Evolutionary conservation across 768 basidiomycete genomes (phyloP).

Genomic region (Naganishia kalamii): DNA sequence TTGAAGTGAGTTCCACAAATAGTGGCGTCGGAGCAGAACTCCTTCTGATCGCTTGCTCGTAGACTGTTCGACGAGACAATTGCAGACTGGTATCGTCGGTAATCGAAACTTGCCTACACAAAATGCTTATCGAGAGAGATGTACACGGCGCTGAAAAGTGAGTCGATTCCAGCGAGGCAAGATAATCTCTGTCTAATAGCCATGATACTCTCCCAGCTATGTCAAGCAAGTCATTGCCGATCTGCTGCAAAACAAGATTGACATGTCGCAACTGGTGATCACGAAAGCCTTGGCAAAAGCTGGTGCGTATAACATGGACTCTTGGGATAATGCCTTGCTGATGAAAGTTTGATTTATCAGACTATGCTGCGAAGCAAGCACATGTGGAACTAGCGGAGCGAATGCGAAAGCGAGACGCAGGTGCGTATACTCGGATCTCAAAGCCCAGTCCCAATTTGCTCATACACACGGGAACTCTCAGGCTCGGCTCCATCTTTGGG

Average conservation of each 20-base stretch:
- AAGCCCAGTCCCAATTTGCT: background rate
- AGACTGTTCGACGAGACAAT: conserved; percentile 98
- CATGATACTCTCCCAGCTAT: conserved; percentile 55
- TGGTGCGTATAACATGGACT: conserved; percentile 50
- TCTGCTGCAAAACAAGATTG: conserved; percentile 88
- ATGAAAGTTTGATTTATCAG: conserved; percentile 47
- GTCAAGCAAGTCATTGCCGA: conserved; percentile 89
- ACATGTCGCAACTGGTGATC: conserved; percentile 98
- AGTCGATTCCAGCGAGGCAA: conserved; percentile 34
- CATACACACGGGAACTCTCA: conserved; percentile 31
- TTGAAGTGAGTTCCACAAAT: conserved; percentile 61
- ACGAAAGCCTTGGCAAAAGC: conserved; percentile 91
- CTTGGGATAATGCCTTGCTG: background rate
- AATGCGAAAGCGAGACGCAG: conserved; percentile 93
- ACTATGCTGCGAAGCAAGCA: conserved; percentile 80
- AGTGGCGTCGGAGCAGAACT: background rate
- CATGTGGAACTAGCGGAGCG: conserved; percentile 92
- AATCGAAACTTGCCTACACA: conserved; percentile 95
- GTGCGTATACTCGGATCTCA: conserved; percentile 44
- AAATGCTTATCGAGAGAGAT: conserved; percentile 92
- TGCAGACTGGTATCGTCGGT: conserved; percentile 97
- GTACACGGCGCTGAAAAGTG: conserved; percentile 89
- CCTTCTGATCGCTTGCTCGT: background rate
- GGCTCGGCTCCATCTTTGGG: conserved; percentile 96
- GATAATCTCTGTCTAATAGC: background rate